Evolutionary conservation across 1,139 yeast genomes (phyloP).

Genomic region (Magnusiomyces tetraspermus): DNA sequence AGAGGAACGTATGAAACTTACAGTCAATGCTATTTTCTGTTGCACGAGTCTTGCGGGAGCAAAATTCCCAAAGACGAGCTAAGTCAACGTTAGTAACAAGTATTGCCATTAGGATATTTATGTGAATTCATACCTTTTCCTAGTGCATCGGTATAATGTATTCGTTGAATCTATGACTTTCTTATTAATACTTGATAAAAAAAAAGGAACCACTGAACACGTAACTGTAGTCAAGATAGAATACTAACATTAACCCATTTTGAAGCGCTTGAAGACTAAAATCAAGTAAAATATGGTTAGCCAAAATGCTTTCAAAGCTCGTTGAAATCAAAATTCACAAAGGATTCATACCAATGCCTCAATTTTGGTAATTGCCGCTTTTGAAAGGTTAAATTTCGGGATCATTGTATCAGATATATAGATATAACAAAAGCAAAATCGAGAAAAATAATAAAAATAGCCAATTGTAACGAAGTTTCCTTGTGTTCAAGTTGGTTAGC

Average conservation of each 20-base stretch:
- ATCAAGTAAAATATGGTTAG: no score
- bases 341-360: slow-evolving; percentile 26
- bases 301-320: no score
- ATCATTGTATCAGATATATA: no score
- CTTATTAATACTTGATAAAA: no score
- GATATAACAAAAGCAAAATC: no score
- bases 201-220: not conserved
- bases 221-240: not conserved
- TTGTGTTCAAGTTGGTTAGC: no score
- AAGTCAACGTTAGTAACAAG: slow-evolving; percentile 1
- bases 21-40: slow-evolving; percentile 66
- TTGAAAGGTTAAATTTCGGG: slow-evolving; percentile 19
- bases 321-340: not conserved
- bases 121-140: slow-evolving; percentile 22
- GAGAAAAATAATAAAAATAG: no score
- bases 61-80: slow-evolving; percentile 80
- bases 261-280: slow-evolving; percentile 37
- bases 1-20: slow-evolving; percentile 3
- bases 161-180: slow-evolving; percentile 41
- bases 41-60: slow-evolving; percentile 71
- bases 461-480: no score
- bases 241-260: slow-evolving; percentile 48
- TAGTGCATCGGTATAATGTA: slow-evolving; percentile 43
- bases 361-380: slow-evolving; percentile 31
- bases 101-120: no score